These are phyloP conservation scores for Phytophthora sojae DNA, from an alignment of 352 stramenopile species.

Conservation along the genomic window DNA sequence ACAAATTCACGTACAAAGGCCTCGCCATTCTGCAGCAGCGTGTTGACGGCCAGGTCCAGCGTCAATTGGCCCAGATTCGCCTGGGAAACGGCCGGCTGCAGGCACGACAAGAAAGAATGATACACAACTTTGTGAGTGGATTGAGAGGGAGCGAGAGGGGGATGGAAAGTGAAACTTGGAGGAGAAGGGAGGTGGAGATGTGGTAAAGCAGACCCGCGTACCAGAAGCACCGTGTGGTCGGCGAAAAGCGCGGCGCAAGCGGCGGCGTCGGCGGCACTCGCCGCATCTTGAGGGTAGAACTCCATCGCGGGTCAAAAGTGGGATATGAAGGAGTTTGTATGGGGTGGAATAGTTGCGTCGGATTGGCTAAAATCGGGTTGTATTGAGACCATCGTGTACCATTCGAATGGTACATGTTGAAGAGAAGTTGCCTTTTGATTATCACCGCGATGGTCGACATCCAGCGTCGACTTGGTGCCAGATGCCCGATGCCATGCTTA, in stretches of 20 bases:
- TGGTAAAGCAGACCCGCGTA: slow-evolving; percentile 26
- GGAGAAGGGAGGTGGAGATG: background rate
- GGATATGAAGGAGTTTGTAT: slow-evolving; percentile 16
- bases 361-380: background rate
- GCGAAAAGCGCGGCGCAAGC: slow-evolving; percentile 51
- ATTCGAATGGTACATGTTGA: too few species aligned
- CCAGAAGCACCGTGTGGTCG: slow-evolving; percentile 63
- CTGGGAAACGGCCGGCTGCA: slow-evolving; percentile 76
- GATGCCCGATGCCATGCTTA: background rate
- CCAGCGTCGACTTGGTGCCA: background rate
- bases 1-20: slow-evolving; percentile 45
- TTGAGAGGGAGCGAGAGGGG: background rate
- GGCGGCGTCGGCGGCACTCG: slow-evolving; percentile 33
- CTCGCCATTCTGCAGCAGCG: slow-evolving; percentile 59
- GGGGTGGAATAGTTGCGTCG: background rate
- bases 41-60: slow-evolving; percentile 82
- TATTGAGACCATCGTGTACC: background rate
- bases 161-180: slow-evolving; percentile 6
- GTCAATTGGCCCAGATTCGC: slow-evolving; percentile 85
- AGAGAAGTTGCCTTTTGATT: background rate
- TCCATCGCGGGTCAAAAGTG: slow-evolving; percentile 40
- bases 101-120: slow-evolving; percentile 5
- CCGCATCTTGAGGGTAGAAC: slow-evolving; percentile 49
- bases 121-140: slow-evolving; percentile 23
- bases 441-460: slow-evolving; percentile 4